Percentiles rank a stretch among this genome's conserved stretches.
Evolutionary conservation across 75 land plant species (phyloP).

Genomic region (Pinus taeda): DNA sequence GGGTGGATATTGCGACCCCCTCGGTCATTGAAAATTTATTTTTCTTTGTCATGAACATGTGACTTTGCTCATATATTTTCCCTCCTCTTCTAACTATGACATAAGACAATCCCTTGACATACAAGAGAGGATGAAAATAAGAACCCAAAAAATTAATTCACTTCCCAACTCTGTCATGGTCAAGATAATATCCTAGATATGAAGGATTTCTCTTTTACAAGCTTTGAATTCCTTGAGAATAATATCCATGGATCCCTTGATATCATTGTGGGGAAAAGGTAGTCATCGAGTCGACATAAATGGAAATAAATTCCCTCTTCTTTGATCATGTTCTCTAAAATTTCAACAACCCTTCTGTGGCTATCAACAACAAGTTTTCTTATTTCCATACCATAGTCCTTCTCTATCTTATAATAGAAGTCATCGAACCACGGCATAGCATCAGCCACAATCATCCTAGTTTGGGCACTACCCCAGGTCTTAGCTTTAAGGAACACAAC

Average conservation of each 20-base stretch:
- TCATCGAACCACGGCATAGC: constrained; percentile 39
- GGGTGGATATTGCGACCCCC: constrained; percentile 18
- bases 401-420: constrained; percentile 27
- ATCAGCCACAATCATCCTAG: constrained; percentile 34
- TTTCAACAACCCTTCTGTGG: too few species aligned
- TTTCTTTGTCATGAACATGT: constrained; percentile 11
- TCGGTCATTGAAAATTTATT: constrained; percentile 23
- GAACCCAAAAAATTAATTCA: constrained; percentile 18
- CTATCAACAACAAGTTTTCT: too few species aligned
- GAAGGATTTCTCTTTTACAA: constrained; percentile 15
- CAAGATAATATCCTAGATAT: constrained; percentile 22
- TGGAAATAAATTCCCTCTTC: constrained; percentile 32
- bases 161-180: constrained; percentile 14
- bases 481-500: constrained; percentile 26
- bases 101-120: constrained; percentile 6
- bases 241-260: constrained; percentile 6
- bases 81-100: constrained; percentile 37
- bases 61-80: constrained; percentile 24
- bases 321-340: constrained; percentile 11
- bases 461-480: constrained; percentile 30
- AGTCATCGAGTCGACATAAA: constrained; percentile 26
- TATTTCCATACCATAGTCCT: constrained; percentile 14
- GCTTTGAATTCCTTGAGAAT: constrained; percentile 32
- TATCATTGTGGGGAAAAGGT: constrained; percentile 37
- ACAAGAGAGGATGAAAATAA: constrained; percentile 41